phyloP scores from a whole-genome alignment of 495 filamentous ascomycete species.

The Thozetella sp. region DNA sequence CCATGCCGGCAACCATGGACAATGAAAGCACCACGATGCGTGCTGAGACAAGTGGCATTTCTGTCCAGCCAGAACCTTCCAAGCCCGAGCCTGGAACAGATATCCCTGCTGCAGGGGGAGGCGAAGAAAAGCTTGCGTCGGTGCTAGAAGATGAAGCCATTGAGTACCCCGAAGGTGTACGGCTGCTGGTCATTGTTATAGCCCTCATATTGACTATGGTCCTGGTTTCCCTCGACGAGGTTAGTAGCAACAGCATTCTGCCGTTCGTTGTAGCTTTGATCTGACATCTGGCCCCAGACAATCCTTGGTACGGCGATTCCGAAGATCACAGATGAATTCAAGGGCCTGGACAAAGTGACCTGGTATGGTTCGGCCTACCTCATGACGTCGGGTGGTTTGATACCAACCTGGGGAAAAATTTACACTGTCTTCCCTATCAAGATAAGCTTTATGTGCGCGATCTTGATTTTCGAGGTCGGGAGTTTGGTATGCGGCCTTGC shows the following conservation, averaged over 20 bases:
- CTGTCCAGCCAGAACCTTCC: background rate
- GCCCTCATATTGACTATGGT: background rate
- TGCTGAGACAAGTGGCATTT: too few species aligned
- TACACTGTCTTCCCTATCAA: constrained; percentile 49
- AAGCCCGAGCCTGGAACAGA: background rate
- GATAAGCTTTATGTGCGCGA: constrained; percentile 36
- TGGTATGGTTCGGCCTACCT: constrained; percentile 39
- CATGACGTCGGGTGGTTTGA: constrained; percentile 15
- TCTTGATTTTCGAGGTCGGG: constrained; percentile 47
- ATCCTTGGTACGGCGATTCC: constrained; percentile 30
- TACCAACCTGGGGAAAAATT: constrained; percentile 35
- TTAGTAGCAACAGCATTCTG: background rate
- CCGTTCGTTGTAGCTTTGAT: background rate
- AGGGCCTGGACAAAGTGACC: constrained; percentile 34
- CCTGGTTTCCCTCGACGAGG: background rate
- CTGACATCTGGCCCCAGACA: background rate
- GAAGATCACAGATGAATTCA: constrained; percentile 41
- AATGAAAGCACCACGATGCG: too few species aligned
- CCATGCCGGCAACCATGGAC: too few species aligned
- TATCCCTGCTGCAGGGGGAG: background rate
- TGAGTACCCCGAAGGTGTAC: background rate
- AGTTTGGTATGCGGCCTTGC: constrained; percentile 53
- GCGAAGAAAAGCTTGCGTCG: background rate
- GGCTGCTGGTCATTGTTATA: background rate
- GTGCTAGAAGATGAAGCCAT: background rate